These are phyloP conservation scores for Bryum argenteum DNA, from an alignment of 225 moss, liverwort and hornwort genomes.

Conservation along the genomic window DNA sequence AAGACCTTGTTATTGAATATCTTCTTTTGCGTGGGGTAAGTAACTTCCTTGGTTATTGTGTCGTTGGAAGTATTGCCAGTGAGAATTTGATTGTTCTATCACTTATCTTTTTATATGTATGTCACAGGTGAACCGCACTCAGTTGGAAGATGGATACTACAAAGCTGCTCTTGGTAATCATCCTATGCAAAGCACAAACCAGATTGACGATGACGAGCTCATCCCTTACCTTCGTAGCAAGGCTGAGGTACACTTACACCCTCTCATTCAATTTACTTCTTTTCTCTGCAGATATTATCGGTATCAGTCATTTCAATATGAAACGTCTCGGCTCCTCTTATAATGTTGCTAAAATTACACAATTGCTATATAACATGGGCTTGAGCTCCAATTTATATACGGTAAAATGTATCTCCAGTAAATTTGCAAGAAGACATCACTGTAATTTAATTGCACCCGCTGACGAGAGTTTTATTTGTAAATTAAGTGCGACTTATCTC, in stretches of 20 bases:
- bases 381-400: background rate
- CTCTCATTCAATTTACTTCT: background rate
- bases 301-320: too few species aligned
- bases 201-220: constrained; percentile 58
- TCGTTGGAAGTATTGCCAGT: too few species aligned
- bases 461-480: background rate
- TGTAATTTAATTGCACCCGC: background rate
- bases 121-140: constrained; percentile 39
- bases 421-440: background rate
- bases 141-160: constrained; percentile 70
- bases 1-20: constrained; percentile 84
- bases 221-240: constrained; percentile 61
- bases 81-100: background rate
- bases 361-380: background rate
- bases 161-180: constrained; percentile 56
- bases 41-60: background rate
- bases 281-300: background rate
- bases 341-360: background rate
- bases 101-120: constrained; percentile 11
- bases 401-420: background rate
- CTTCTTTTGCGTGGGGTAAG: constrained; percentile 80
- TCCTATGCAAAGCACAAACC: constrained; percentile 45
- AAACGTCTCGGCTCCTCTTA: background rate
- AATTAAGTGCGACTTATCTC: constrained; percentile 2
- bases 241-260: constrained; percentile 41